Base-by-base conservation (phyloP, 192 early-diverging fungal genomes). In the Entophlyctis luteolus region DNA sequence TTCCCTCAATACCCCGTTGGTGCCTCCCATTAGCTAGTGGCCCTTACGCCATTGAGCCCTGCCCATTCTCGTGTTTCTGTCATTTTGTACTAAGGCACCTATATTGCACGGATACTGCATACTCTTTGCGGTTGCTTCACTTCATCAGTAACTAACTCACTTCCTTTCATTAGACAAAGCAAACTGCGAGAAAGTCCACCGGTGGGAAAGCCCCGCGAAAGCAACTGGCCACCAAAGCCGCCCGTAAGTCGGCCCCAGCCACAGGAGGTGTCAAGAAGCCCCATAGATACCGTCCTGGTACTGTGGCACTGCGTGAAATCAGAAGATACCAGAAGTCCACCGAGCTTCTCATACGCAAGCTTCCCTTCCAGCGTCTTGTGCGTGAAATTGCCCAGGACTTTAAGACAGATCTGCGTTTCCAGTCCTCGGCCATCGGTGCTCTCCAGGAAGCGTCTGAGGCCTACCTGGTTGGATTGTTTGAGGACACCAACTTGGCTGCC, bases 301-400 rank as follows among this genome's bases (percentile, higher is more conserved):
- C 90, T 27, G 82, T 89, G n/a, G 92, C 94, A 4, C 79, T 96
- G 55, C 76, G 87, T 31, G 94, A 96, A 76, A 96, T 96, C 54
- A 84, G 91, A 72, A 81, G 82, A 47, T 93, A 88, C 77, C 94
- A 96, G 71, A 97, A 82, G 85, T 95, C 78, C 90, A 52, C 94
- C 90, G 53, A 95, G 92, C 80, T 94, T 33, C 72, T 94, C 35
- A 77, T 95, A 29, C 79, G 86, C 31, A 94, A 92, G 79, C 82
- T 92, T 18, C 91, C 93, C 16, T 95, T 95, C 85, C 81, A 89
- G 37, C 79, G 93, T 73, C 88, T 99, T 45, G 95, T 99, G 25
- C 90, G 95, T 79, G 96, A 99, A 83, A 99, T 99, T 69, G 94
- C 95, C 57, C 96, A 98, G 83, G 95, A 98, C 80, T 98, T 96